phyloP scores from a whole-genome alignment of 768 basidiomycete genomes.

The Pluteus cervinus region DNA sequence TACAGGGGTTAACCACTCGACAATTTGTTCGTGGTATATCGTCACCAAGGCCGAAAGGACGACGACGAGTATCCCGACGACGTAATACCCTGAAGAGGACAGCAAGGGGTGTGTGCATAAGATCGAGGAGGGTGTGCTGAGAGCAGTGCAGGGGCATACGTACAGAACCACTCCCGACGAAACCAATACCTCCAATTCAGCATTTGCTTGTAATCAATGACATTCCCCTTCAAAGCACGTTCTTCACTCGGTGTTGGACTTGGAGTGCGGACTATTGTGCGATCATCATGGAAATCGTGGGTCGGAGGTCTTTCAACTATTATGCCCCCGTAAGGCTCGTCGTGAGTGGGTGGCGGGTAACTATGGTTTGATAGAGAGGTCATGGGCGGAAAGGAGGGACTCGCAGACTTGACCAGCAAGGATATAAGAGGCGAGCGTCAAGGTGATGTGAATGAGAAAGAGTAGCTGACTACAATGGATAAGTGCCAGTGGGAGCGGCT shows the following conservation, averaged over 20 bases:
- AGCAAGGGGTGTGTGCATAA: not conserved
- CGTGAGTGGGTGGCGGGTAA: too few relatives aligned
- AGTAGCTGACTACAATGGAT: too few relatives aligned
- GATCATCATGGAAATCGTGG: too few relatives aligned
- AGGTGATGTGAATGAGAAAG: too few relatives aligned
- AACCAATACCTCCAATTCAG: constrained; percentile 46
- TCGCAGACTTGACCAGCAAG: too few relatives aligned
- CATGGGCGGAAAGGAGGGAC: too few relatives aligned
- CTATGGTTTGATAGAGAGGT: too few relatives aligned
- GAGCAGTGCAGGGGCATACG: constrained; percentile 15
- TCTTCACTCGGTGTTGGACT: constrained; percentile 62
- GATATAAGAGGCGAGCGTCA: too few relatives aligned
- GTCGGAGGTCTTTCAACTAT: too few relatives aligned
- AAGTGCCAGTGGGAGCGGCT: too few relatives aligned
- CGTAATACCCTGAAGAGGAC: constrained; percentile 39
- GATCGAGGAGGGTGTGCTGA: not conserved
- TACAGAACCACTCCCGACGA: constrained; percentile 51
- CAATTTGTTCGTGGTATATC: constrained; percentile 67
- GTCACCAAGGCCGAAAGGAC: constrained; percentile 47
- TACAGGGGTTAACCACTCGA: constrained; percentile 58
- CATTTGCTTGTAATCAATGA: constrained; percentile 41
- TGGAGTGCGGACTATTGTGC: constrained; percentile 55
- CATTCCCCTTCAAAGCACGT: constrained; percentile 33
- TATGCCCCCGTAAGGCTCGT: too few relatives aligned
- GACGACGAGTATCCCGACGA: constrained; percentile 39